Conservation (phyloP, 2,329 filamentous ascomycete genomes). For the Amauroascus verrucosus region DNA sequence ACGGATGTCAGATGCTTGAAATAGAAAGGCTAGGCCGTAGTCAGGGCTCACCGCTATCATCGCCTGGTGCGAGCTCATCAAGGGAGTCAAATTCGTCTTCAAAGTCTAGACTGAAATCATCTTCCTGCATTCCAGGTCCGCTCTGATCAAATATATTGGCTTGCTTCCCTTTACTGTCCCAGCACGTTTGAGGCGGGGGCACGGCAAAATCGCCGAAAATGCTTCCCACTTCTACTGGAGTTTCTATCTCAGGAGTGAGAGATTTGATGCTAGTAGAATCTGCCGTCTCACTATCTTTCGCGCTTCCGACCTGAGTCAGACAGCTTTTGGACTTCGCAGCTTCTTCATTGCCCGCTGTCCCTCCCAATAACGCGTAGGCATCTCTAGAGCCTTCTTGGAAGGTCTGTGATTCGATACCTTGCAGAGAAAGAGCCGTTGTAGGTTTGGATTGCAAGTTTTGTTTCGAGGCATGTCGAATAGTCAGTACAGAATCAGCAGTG, state of each 20-base stretch:
- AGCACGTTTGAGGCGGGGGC: not conserved
- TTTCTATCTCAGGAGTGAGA: constrained; percentile 44
- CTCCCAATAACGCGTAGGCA: constrained; percentile 44
- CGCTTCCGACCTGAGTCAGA: constrained; percentile 36
- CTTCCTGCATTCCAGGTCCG: constrained; percentile 29
- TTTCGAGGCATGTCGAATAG: constrained; percentile 27
- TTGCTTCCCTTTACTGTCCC: constrained; percentile 16
- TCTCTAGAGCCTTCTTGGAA: constrained; percentile 60
- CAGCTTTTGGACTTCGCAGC: constrained; percentile 27
- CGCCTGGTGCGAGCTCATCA: constrained; percentile 47
- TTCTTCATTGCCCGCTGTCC: constrained; percentile 24
- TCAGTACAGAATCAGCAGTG: constrained; percentile 23
- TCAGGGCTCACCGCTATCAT: constrained; percentile 44
- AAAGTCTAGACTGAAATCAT: constrained; percentile 57
- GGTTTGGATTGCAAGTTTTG: constrained; percentile 49
- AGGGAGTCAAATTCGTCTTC: constrained; percentile 65
- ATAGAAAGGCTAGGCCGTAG: not conserved
- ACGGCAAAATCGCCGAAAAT: constrained; percentile 55
- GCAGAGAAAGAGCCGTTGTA: constrained; percentile 73
- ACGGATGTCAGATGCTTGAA: constrained; percentile 7
- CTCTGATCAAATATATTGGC: constrained; percentile 27
- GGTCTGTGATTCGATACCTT: constrained; percentile 68
- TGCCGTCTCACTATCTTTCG: constrained; percentile 41
- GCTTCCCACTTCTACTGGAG: constrained; percentile 66
- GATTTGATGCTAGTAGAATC: constrained; percentile 44